Conservation (phyloP, 2,329 filamentous ascomycete genomes). For the Xylariaceae sp. region DNA sequence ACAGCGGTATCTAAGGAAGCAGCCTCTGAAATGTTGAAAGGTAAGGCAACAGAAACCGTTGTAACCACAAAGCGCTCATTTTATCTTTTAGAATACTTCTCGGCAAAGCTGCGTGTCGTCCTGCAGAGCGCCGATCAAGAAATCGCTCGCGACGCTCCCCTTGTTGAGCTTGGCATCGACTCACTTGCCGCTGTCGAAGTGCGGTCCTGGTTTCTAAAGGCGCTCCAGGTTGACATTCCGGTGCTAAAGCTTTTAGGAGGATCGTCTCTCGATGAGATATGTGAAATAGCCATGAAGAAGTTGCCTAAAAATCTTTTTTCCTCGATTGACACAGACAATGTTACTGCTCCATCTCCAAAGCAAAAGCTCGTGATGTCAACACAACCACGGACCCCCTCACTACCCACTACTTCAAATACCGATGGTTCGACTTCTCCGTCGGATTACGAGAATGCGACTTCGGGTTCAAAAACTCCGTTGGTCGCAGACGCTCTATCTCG, state of each 20-base stretch:
- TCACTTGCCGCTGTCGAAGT: conserved; percentile 46
- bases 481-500: too few relatives aligned
- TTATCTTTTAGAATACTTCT: background rate
- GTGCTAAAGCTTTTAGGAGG: conserved; percentile 48
- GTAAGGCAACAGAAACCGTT: too few relatives aligned
- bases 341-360: too few relatives aligned
- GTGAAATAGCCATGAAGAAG: conserved; percentile 12
- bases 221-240: conserved; percentile 52
- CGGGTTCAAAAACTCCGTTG: too few relatives aligned
- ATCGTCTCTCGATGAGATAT: conserved; percentile 17
- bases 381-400: conserved; percentile 2
- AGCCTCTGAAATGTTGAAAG: background rate
- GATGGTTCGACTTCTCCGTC: background rate
- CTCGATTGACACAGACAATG: background rate
- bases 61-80: too few relatives aligned
- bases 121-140: conserved; percentile 18
- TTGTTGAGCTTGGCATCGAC: conserved; percentile 40
- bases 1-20: background rate
- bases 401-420: background rate
- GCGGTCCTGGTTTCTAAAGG: conserved; percentile 57
- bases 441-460: background rate
- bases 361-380: background rate
- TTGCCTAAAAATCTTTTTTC: conserved; percentile 7
- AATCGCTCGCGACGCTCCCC: conserved; percentile 15
- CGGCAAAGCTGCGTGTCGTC: conserved; percentile 19